These are phyloP conservation scores for Flaveria sonorensis DNA, from an alignment of 129 eudicot species.

Conservation along the genomic window DNA sequence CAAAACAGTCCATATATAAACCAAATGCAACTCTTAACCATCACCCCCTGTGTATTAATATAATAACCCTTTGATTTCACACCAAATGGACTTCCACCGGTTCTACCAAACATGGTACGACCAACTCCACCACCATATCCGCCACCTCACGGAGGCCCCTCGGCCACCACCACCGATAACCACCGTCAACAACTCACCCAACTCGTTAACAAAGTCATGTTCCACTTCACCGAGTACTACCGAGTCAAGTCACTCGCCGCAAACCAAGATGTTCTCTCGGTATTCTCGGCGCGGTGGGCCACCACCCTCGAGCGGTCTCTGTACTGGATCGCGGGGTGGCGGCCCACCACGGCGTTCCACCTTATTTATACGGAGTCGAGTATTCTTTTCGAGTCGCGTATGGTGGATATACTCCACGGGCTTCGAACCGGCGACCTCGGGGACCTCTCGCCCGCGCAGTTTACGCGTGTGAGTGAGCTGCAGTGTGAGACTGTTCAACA, in stretches of 20 bases:
- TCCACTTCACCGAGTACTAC: slow-evolving; percentile 67
- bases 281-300: slow-evolving; percentile 65
- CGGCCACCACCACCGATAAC: slow-evolving; percentile 43
- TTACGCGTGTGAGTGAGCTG: slow-evolving; percentile 64
- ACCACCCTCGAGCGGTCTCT: slow-evolving; percentile 66
- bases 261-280: slow-evolving; percentile 45
- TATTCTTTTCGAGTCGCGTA: slow-evolving; percentile 54
- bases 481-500: slow-evolving; percentile 72
- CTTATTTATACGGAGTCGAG: slow-evolving; percentile 74
- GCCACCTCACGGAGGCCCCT: slow-evolving; percentile 49
- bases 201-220: slow-evolving; percentile 50
- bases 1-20: no score
- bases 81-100: slow-evolving; percentile 54
- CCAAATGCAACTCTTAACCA: neutral
- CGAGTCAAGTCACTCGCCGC: slow-evolving; percentile 54
- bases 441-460: slow-evolving; percentile 65
- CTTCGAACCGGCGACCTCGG: slow-evolving; percentile 69
- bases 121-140: slow-evolving; percentile 54
- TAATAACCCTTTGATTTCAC: neutral
- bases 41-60: neutral
- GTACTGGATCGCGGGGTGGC: slow-evolving; percentile 87
- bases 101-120: slow-evolving; percentile 67
- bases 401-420: slow-evolving; percentile 60
- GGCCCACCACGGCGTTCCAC: slow-evolving; percentile 88
- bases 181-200: slow-evolving; percentile 40